Conservation (phyloP, 108 stramenopile genomes). For the Mayamaea pseudoterrestris region DNA sequence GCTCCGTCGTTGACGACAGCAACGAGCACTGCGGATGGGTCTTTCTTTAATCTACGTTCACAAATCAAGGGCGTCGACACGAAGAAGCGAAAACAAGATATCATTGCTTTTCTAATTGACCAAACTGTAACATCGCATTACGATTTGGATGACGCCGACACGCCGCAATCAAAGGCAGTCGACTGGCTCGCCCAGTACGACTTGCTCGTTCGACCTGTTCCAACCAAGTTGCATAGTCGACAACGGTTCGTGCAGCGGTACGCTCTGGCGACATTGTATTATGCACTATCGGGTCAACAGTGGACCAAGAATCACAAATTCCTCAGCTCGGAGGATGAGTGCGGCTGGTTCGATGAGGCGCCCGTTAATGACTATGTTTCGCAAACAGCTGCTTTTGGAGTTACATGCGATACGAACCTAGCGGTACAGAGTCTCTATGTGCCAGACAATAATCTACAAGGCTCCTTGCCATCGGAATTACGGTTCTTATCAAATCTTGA, state of each 20-base stretch:
- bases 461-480: constrained; percentile 32
- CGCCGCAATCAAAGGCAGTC: constrained; percentile 29
- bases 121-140: constrained; percentile 5
- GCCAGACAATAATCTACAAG: constrained; percentile 37
- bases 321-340: constrained; percentile 5
- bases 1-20: too few relatives aligned
- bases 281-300: constrained; percentile 2
- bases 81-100: not conserved
- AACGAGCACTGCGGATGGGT: too few relatives aligned
- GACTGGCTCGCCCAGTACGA: constrained; percentile 33
- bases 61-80: not conserved
- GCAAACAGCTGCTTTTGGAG: constrained; percentile 14
- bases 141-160: constrained; percentile 6
- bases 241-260: constrained; percentile 21
- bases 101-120: constrained; percentile 1
- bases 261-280: constrained; percentile 22
- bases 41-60: too few relatives aligned
- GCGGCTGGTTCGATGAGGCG: not conserved
- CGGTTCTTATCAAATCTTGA: constrained; percentile 17
- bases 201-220: not conserved
- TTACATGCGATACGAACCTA: constrained; percentile 18
- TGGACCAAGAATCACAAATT: constrained; percentile 5
- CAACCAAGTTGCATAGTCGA: not conserved
- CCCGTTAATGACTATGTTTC: constrained; percentile 1
- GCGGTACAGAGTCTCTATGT: constrained; percentile 13